These are phyloP conservation scores for Monosporozyma servazzii DNA, from an alignment of 805 yeast species.

Conservation along the genomic window DNA sequence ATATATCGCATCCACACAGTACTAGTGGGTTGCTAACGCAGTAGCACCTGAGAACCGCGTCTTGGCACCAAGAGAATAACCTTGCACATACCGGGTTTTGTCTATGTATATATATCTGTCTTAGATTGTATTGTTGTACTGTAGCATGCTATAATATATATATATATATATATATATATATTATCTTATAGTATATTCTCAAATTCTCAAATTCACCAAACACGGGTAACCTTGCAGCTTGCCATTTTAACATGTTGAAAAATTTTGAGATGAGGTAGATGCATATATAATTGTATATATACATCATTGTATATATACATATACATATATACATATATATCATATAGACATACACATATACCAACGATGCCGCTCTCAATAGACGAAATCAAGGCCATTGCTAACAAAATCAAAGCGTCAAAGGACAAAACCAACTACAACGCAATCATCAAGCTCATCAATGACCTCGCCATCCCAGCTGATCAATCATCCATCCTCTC, in stretches of 20 bases:
- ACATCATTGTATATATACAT: not conserved
- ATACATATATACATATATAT: too few species aligned
- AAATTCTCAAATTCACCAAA: not conserved
- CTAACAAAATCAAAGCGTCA: conserved; percentile 20
- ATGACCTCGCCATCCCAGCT: conserved; percentile 11
- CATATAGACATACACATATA: not conserved
- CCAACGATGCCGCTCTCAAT: conserved; percentile 12
- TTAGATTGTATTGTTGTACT: too few species aligned
- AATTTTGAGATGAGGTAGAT: not conserved
- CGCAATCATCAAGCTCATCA: conserved; percentile 23
- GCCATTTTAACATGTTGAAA: not conserved
- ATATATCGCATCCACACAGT: too few species aligned
- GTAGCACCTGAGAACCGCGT: too few species aligned
- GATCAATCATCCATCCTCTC: too few species aligned
- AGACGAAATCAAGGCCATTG: conserved; percentile 22
- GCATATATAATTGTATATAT: not conserved
- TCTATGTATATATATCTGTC: too few species aligned
- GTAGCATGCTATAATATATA: too few species aligned
- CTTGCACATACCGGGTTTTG: too few species aligned
- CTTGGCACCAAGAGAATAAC: too few species aligned
- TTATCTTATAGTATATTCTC: not conserved
- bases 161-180: not conserved
- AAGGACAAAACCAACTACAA: conserved; percentile 28
- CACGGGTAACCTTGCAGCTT: not conserved
- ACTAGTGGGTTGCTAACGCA: too few species aligned